phyloP scores from a whole-genome alignment of 2,329 filamentous ascomycete genomes.

The Ophioceras dolichostomum region DNA sequence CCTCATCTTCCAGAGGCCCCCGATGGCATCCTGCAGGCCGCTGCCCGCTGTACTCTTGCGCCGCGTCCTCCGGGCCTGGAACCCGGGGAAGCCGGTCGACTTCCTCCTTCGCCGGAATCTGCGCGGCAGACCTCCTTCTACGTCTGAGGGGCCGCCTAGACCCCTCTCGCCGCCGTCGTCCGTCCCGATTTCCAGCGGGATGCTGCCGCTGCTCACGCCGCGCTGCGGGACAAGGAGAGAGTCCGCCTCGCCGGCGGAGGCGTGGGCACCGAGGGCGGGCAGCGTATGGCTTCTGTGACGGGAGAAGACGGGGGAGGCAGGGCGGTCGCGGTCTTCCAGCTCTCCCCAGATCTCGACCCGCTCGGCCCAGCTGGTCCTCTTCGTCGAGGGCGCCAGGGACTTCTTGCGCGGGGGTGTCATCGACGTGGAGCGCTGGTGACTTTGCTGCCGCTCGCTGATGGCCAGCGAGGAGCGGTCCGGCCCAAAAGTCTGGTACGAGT shows the following conservation, averaged over 20 bases:
- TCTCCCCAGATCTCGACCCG: slow-evolving; percentile 79
- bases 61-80: slow-evolving; percentile 37
- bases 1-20: slow-evolving; percentile 38
- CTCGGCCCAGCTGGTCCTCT: slow-evolving; percentile 38
- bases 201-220: slow-evolving; percentile 10
- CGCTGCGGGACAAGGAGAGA: slow-evolving; percentile 19
- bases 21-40: slow-evolving; percentile 35
- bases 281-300: slow-evolving; percentile 37
- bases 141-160: background rate
- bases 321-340: slow-evolving; percentile 57
- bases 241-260: background rate
- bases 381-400: slow-evolving; percentile 5
- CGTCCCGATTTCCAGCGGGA: slow-evolving; percentile 9
- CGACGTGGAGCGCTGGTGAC: slow-evolving; percentile 12
- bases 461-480: slow-evolving; percentile 16
- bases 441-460: too few species aligned
- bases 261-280: slow-evolving; percentile 20
- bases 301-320: slow-evolving; percentile 16
- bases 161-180: background rate
- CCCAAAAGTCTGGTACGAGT: slow-evolving; percentile 36
- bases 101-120: slow-evolving; percentile 32
- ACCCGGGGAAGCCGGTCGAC: slow-evolving; percentile 50
- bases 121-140: background rate
- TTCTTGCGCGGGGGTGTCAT: slow-evolving; percentile 30
- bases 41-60: slow-evolving; percentile 21